Evolutionary conservation across 2,329 filamentous ascomycete species (phyloP).

Genomic region (Curvularia sp.): DNA sequence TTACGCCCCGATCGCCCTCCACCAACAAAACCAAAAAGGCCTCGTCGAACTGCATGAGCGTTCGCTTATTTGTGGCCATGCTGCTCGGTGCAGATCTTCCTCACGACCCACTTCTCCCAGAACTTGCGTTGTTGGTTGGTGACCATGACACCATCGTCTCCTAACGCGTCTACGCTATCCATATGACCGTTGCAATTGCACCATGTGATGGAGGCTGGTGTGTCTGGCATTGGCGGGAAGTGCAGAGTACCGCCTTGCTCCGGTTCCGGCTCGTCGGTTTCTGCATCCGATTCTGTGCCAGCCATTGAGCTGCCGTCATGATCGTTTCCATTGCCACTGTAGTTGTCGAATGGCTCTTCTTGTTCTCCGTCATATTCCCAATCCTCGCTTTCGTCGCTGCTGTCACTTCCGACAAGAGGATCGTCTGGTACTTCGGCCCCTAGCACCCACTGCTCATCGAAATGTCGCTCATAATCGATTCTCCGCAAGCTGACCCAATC

Average conservation of each 20-base stretch:
- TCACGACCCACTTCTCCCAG: conserved; percentile 64
- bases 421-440: conserved; percentile 60
- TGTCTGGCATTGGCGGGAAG: conserved; percentile 56
- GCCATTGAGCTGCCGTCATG: conserved; percentile 47
- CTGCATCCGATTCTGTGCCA: conserved; percentile 45
- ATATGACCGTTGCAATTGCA: conserved; percentile 55
- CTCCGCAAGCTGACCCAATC: conserved; percentile 69
- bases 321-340: conserved; percentile 40
- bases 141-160: conserved; percentile 58
- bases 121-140: conserved; percentile 60
- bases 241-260: conserved; percentile 54
- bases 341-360: conserved; percentile 25
- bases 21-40: conserved; percentile 8
- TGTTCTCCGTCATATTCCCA: conserved; percentile 45
- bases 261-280: conserved; percentile 42
- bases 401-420: conserved; percentile 53
- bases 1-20: conserved; percentile 2
- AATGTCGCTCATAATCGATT: conserved; percentile 65
- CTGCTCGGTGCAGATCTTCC: conserved; percentile 55
- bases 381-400: conserved; percentile 51
- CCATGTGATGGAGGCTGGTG: conserved; percentile 56
- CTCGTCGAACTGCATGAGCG: not conserved
- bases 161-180: conserved; percentile 55
- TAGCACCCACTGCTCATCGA: conserved; percentile 57
- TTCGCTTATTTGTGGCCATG: conserved; percentile 44